A percentile compares a stretch with the other conserved stretches of the same genome.
phyloP scores from a whole-genome alignment of 148 eudicot genomes.

The Oxyria digyna region DNA sequence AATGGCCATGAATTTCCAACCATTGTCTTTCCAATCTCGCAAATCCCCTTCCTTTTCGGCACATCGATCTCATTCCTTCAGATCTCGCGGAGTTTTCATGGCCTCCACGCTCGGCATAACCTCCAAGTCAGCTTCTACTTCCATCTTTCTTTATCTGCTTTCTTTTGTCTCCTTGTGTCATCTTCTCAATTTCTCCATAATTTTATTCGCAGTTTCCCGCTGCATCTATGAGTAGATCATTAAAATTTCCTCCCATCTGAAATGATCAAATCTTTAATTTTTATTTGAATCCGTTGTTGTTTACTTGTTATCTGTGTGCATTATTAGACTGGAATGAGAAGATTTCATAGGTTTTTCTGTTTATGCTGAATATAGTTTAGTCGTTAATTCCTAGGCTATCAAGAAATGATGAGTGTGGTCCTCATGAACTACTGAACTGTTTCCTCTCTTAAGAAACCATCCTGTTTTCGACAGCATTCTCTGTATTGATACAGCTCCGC shows the following conservation, averaged over 20 bases:
- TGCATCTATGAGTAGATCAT: background rate
- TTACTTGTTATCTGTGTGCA: conserved; percentile 3
- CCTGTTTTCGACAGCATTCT: background rate
- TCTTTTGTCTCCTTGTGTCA: background rate
- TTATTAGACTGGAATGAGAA: background rate
- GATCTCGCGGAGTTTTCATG: conserved; percentile 37
- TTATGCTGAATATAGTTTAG: background rate
- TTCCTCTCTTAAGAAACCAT: background rate
- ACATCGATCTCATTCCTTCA: conserved; percentile 10
- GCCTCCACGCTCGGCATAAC: conserved; percentile 27
- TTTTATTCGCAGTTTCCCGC: background rate
- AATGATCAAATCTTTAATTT: background rate
- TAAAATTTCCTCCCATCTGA: background rate
- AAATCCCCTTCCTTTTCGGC: conserved; percentile 14
- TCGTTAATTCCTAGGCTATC: conserved; percentile 6
- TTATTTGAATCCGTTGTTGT: background rate
- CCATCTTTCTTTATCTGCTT: conserved; percentile 1
- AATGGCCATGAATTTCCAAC: conserved; percentile 11
- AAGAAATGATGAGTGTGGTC: background rate
- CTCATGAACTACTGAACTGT: background rate
- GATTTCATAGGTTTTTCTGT: background rate
- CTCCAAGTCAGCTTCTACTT: conserved; percentile 16
- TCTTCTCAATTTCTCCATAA: background rate
- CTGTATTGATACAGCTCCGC: background rate
- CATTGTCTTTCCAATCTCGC: conserved; percentile 6